Conservation (phyloP, 2,329 filamentous ascomycete genomes). For the Aureobasidium namibiae region DNA sequence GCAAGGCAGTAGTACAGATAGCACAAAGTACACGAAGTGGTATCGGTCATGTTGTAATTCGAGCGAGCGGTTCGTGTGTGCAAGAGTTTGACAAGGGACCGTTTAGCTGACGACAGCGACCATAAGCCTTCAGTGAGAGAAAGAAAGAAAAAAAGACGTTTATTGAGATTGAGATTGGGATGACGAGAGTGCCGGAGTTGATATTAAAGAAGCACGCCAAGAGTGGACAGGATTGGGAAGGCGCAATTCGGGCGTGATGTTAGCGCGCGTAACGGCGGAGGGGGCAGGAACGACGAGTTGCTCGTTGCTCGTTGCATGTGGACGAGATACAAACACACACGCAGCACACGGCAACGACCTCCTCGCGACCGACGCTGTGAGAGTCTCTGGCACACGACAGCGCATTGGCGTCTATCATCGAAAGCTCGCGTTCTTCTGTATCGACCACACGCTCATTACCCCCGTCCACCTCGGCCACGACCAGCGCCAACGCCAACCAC, state of each 20-base stretch:
- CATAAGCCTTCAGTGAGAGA: not conserved
- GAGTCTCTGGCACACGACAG: not conserved
- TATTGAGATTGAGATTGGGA: not conserved
- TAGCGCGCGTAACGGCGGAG: slow-evolving; percentile 9
- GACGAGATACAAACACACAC: slow-evolving; percentile 1
- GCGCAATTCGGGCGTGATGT: not conserved
- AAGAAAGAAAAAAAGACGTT: not conserved
- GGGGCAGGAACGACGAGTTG: slow-evolving; percentile 6
- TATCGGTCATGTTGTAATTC: not conserved
- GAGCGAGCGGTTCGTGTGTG: not conserved
- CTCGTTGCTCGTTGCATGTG: too few relatives aligned
- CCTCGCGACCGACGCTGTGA: not conserved
- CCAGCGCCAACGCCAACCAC: not conserved
- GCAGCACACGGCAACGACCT: slow-evolving; percentile 3
- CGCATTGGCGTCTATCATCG: slow-evolving; percentile 13
- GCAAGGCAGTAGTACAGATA: not conserved
- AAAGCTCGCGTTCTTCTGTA: slow-evolving; percentile 16
- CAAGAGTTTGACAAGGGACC: not conserved
- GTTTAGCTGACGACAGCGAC: not conserved
- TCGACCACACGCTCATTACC: slow-evolving; percentile 17
- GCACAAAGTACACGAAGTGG: not conserved
- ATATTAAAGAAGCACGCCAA: not conserved
- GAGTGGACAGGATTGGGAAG: slow-evolving; percentile 1
- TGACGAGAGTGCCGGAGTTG: not conserved
- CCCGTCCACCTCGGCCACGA: not conserved